Evolutionary conservation across 1,284 basidiomycete genomes (phyloP).

Genomic region (Sanghuangporus sanghuang): DNA sequence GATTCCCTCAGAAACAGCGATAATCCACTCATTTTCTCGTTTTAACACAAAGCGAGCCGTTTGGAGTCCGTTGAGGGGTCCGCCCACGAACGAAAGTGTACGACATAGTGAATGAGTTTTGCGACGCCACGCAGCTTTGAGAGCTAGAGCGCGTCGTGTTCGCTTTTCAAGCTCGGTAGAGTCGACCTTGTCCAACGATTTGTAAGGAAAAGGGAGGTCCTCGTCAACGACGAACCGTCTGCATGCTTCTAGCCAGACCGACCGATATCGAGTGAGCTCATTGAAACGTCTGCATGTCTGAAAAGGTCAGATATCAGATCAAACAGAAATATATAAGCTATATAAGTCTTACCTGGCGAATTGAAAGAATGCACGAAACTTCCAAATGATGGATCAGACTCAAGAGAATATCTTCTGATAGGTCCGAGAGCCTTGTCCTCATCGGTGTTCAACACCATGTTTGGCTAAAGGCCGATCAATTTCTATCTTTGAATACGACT

Average conservation of each 20-base stretch:
- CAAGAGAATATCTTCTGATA: conserved; percentile 15
- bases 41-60: conserved; percentile 31
- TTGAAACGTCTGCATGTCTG: conserved; percentile 48
- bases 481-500: not conserved
- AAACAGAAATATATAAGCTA: not conserved
- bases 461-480: not conserved
- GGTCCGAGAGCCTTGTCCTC: not conserved
- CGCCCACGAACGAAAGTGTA: conserved; percentile 23
- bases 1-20: conserved; percentile 52
- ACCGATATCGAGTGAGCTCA: conserved; percentile 37
- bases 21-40: conserved; percentile 35
- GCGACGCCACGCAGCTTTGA: conserved; percentile 45
- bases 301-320: not conserved
- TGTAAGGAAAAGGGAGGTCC: conserved; percentile 43
- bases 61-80: conserved; percentile 18
- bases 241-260: conserved; percentile 53
- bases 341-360: conserved; percentile 38
- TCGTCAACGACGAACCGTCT: conserved; percentile 34
- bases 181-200: conserved; percentile 28
- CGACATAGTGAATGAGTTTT: conserved; percentile 21
- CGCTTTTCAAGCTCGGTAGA: conserved; percentile 36
- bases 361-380: conserved; percentile 40
- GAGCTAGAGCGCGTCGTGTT: conserved; percentile 37
- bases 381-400: conserved; percentile 2
- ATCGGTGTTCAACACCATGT: not conserved